Conservation (phyloP, 2,329 filamentous ascomycete species). For the Cercospora sesami region DNA sequence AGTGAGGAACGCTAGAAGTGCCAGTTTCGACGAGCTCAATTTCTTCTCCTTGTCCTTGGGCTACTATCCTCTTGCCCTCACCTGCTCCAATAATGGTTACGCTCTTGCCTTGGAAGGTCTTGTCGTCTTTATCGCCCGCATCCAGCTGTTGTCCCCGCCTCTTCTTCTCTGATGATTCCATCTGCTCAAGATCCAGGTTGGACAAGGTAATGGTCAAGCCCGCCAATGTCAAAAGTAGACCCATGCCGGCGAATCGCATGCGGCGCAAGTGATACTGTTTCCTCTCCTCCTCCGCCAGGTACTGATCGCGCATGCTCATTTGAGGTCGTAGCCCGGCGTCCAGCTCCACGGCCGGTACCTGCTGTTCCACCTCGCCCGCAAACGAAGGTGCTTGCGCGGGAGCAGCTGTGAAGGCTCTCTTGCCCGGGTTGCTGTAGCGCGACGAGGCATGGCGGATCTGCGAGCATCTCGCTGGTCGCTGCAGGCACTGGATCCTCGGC, state of each 20-base stretch:
- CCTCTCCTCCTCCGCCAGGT: slow-evolving; percentile 34
- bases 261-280: slow-evolving; percentile 35
- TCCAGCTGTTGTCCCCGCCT: slow-evolving; percentile 36
- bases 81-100: slow-evolving; percentile 64
- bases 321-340: slow-evolving; percentile 24
- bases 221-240: slow-evolving; percentile 38
- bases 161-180: slow-evolving; percentile 33
- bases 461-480: slow-evolving; percentile 23
- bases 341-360: slow-evolving; percentile 10
- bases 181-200: slow-evolving; percentile 39
- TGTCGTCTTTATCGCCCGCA: slow-evolving; percentile 36
- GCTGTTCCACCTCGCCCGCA: slow-evolving; percentile 17
- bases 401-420: slow-evolving; percentile 31
- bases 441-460: slow-evolving; percentile 35
- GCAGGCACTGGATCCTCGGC: slow-evolving; percentile 31
- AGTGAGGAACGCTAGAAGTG: slow-evolving; percentile 74
- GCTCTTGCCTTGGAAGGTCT: slow-evolving; percentile 55
- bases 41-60: slow-evolving; percentile 53
- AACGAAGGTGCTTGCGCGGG: slow-evolving; percentile 30
- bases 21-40: slow-evolving; percentile 77
- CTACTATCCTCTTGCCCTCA: slow-evolving; percentile 52
- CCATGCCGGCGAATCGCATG: slow-evolving; percentile 42
- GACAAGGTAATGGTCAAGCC: slow-evolving; percentile 35
- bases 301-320: slow-evolving; percentile 31
- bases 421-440: slow-evolving; percentile 40